Evolutionary conservation across 2,329 filamentous ascomycete species (phyloP), one percentile per base, ranked within the genome.

Genomic region (Claviceps sp.): DNA sequence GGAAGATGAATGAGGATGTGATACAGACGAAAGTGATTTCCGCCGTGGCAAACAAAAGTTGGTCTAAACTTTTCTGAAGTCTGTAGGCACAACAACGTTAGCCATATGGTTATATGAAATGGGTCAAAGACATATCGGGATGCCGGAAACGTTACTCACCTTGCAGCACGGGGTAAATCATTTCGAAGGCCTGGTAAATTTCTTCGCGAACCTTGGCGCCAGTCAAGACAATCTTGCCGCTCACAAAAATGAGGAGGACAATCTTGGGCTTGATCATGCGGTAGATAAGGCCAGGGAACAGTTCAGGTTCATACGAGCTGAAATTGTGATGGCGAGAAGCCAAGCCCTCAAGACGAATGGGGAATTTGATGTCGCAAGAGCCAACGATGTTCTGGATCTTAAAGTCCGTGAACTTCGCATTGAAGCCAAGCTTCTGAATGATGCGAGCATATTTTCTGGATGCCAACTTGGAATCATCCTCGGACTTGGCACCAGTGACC

Each of bases 201-300:
- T 97, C 93, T 71, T 98, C 93, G 61, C 93, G 86, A 58, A 97
- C 90, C 69, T 98, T 97, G 60, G 93, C 93, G 65, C 93, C 93
- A 43, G 93, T 97, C 66, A 97, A 79, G 63, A 97, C 93, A 56
- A 97, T 97, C 79, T 97, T 97, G 65, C 91, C 93, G 64, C 86
- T 93, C 63, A 97, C 91, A 74, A 97, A 97, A 70, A 98, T 96
- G 65, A 97, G 76, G 26, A 97, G 82, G 51, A 97, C 91, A 60
- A 97, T 95, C 82, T 97, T 97, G 20, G 93, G 93, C 78, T 97
- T 97, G 78, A 97, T 96, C 93, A 98, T 98, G 69, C 93, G 89
- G 74, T 98, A 98, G 73, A 98, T 98, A 50, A 98, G 84, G 81
- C 93, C 93, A 64, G 93, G 93, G 80, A 97, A 98, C 68, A 98